Percentiles rank a stretch among this genome's conserved stretches.
Conservation (phyloP, 768 basidiomycete genomes). For the Boletus patriciae region DNA sequence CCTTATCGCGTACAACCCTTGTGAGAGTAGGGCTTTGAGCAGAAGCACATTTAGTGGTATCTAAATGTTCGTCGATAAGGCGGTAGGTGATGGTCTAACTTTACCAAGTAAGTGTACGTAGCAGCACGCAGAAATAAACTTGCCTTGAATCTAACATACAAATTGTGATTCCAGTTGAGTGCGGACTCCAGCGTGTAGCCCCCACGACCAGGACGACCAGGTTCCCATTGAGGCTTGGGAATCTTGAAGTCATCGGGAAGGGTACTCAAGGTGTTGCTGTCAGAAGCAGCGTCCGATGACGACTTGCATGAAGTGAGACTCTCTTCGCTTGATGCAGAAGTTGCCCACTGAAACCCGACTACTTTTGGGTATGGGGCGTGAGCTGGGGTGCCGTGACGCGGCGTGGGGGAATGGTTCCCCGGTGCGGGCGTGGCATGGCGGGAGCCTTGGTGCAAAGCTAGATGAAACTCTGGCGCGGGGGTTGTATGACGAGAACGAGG, state of each 20-base stretch:
- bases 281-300: neutral
- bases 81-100: too few relatives aligned
- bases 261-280: neutral
- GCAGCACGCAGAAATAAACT: too few relatives aligned
- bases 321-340: neutral
- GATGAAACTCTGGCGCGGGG: neutral
- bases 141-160: neutral
- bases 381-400: neutral
- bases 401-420: neutral
- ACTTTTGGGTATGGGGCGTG: neutral
- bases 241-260: neutral
- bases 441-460: neutral
- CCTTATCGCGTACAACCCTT: too few relatives aligned
- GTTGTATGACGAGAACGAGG: neutral
- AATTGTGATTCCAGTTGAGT: neutral
- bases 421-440: neutral
- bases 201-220: neutral
- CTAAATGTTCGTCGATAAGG: too few relatives aligned
- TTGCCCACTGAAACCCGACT: neutral
- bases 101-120: too few relatives aligned
- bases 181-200: neutral
- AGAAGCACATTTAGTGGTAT: too few relatives aligned
- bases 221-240: neutral
- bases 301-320: neutral
- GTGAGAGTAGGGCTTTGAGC: too few relatives aligned